phyloP scores from a whole-genome alignment of 345 rosid species.

The Syzygium aromaticum region DNA sequence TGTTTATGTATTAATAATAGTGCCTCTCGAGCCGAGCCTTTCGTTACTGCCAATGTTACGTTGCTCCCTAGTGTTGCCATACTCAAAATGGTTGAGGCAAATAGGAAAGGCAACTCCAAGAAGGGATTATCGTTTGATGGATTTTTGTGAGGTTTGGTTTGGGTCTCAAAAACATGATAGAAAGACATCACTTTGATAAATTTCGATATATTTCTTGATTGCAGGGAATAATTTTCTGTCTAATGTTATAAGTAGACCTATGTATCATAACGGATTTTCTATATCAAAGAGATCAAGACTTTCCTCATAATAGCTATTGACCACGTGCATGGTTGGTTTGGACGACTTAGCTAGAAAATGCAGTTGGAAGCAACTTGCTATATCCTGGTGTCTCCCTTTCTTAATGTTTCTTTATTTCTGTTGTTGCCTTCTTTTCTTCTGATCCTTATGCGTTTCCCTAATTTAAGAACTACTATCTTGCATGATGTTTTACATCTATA shows the following conservation, averaged over 20 bases:
- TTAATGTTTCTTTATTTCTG: background rate
- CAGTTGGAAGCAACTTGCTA: background rate
- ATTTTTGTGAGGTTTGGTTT: background rate
- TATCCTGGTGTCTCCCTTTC: background rate
- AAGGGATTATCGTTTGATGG: background rate
- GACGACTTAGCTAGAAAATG: background rate
- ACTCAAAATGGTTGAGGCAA: background rate
- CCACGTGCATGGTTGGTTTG: background rate
- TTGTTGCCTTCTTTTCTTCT: background rate
- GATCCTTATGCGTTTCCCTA: background rate
- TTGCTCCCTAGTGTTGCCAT: background rate
- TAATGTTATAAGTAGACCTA: background rate
- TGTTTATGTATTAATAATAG: background rate
- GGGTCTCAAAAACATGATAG: background rate
- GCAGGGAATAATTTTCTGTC: background rate
- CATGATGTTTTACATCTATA: background rate
- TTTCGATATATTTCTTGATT: background rate
- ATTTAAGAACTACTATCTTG: background rate
- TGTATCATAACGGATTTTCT: background rate
- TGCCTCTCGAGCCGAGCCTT: background rate
- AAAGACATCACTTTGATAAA: background rate
- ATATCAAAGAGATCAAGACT: background rate
- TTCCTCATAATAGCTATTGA: background rate
- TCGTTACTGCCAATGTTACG: background rate
- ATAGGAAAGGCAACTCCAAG: background rate